Conservation (phyloP, 176 grass and related monocot genomes). For the Lolium multiflorum region DNA sequence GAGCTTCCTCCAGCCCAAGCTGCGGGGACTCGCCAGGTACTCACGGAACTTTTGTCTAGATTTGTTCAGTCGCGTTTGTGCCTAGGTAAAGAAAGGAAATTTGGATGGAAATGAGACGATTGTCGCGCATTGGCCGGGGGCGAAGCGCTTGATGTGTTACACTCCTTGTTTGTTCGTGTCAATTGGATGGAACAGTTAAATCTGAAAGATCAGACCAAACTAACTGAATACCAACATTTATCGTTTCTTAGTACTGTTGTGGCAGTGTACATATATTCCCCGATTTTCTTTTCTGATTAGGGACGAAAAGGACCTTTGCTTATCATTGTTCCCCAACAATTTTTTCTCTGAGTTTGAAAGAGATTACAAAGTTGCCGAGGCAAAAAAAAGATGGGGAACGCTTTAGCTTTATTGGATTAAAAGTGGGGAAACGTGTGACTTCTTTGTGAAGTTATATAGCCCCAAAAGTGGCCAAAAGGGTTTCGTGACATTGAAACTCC, state of each 20-base stretch:
- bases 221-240: too few species aligned
- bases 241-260: too few species aligned
- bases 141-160: conserved; percentile 9
- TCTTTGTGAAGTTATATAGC: conserved; percentile 20
- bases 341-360: neutral
- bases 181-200: conserved; percentile 16
- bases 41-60: neutral
- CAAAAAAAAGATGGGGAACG: conserved; percentile 8
- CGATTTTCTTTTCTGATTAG: neutral
- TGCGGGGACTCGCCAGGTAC: conserved; percentile 72
- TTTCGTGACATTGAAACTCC: conserved; percentile 27
- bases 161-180: neutral
- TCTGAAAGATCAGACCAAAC: conserved; percentile 3
- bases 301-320: neutral
- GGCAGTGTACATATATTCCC: neutral
- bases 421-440: conserved; percentile 14
- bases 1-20: conserved; percentile 90
- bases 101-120: conserved; percentile 9
- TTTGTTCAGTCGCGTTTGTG: neutral
- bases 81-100: neutral
- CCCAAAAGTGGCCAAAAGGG: conserved; percentile 22
- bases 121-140: conserved; percentile 39
- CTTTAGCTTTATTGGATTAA: conserved; percentile 2
- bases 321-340: neutral
- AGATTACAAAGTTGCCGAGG: neutral